Evolutionary conservation across 768 basidiomycete genomes (phyloP).

Genomic region (Cystofilobasidium macerans): DNA sequence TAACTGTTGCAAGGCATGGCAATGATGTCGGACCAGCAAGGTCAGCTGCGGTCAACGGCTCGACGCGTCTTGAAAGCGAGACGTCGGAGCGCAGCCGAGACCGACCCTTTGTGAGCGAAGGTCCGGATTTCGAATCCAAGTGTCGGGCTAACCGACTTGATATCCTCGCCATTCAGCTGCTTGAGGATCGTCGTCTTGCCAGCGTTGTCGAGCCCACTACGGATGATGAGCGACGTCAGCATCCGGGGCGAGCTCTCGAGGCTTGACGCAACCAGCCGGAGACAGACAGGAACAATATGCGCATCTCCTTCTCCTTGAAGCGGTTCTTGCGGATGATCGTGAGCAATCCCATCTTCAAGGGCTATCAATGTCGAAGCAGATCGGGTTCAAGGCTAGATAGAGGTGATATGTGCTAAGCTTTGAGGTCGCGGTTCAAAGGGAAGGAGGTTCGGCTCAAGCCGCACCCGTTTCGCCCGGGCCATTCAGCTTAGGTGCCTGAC

Average conservation of each 20-base stretch:
- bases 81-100: conserved; percentile 27
- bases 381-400: background rate
- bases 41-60: background rate
- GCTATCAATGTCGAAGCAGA: background rate
- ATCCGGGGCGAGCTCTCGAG: too few relatives aligned
- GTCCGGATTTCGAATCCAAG: conserved; percentile 99
- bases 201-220: conserved; percentile 91
- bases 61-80: conserved; percentile 26
- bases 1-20: conserved; percentile 43
- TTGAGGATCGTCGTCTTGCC: conserved; percentile 98
- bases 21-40: background rate
- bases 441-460: too few relatives aligned
- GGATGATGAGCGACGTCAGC: background rate
- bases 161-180: conserved; percentile 85
- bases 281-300: conserved; percentile 62
- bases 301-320: conserved; percentile 91
- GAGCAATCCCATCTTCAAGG: conserved; percentile 69
- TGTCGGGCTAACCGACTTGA: conserved; percentile 76
- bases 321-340: conserved; percentile 95
- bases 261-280: too few relatives aligned
- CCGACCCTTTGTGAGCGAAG: conserved; percentile 76
- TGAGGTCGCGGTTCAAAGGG: too few relatives aligned
- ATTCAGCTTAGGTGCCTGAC: too few relatives aligned
- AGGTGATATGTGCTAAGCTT: too few relatives aligned
- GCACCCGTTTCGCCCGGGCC: too few relatives aligned